Evolutionary conservation across 1,139 yeast genomes (phyloP).

Genomic region (Arxiozyma slooffiae): DNA sequence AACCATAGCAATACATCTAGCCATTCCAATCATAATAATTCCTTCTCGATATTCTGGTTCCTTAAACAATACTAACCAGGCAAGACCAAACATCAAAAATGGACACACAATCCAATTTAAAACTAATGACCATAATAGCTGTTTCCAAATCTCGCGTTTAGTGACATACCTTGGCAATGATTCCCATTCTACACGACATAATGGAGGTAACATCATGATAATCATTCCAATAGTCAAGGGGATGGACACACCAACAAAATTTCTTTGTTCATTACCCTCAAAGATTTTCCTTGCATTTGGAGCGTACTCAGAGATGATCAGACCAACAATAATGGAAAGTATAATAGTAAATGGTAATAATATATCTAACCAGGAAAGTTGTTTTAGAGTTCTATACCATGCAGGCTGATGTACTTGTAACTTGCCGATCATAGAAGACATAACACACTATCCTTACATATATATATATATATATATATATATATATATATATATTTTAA

Average conservation of each 20-base stretch:
- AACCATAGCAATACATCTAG: conserved; percentile 58
- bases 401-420: background rate
- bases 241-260: conserved; percentile 16
- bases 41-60: conserved; percentile 44
- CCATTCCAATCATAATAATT: conserved; percentile 49
- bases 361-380: conserved; percentile 7
- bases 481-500: too few relatives aligned
- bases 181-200: conserved; percentile 48
- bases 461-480: too few relatives aligned
- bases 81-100: conserved; percentile 46
- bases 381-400: conserved; percentile 2
- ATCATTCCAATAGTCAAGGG: conserved; percentile 47
- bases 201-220: conserved; percentile 51
- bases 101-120: conserved; percentile 54
- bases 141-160: conserved; percentile 27
- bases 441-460: background rate
- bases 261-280: conserved; percentile 4
- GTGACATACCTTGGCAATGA: conserved; percentile 25
- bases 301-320: conserved; percentile 8
- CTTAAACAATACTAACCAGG: conserved; percentile 47
- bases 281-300: conserved; percentile 7
- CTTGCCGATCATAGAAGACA: background rate
- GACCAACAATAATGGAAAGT: conserved; percentile 7
- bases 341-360: conserved; percentile 10
- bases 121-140: conserved; percentile 36